Evolutionary conservation across 2,329 filamentous ascomycete genomes (phyloP).

Genomic region (Ascochyta fabae): DNA sequence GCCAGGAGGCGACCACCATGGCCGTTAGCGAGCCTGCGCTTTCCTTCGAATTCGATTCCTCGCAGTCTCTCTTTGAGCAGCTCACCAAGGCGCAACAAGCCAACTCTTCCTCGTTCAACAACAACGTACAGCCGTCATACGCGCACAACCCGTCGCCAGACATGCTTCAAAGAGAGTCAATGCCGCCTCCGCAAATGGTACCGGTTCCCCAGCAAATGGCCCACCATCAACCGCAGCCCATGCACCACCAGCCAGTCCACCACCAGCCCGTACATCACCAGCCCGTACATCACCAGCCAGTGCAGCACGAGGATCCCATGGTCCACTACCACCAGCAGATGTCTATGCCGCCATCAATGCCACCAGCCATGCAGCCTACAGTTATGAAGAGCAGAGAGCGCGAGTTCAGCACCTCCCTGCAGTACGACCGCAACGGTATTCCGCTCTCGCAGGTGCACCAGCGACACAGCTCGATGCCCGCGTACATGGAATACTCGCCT

Average conservation of each 20-base stretch:
- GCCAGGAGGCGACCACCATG: slow-evolving; percentile 94
- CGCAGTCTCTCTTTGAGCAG: slow-evolving; percentile 98
- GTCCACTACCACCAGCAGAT: slow-evolving; percentile 77
- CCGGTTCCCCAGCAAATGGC: slow-evolving; percentile 49
- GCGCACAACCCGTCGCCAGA: slow-evolving; percentile 87
- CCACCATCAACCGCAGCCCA: slow-evolving; percentile 52
- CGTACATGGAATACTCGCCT: slow-evolving; percentile 97
- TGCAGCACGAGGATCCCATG: slow-evolving; percentile 70
- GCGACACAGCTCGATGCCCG: slow-evolving; percentile 97
- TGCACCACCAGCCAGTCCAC: slow-evolving; percentile 48
- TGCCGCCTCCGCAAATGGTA: slow-evolving; percentile 90
- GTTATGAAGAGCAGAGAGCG: slow-evolving; percentile 83
- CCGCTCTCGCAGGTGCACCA: slow-evolving; percentile 84
- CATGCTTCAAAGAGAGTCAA: slow-evolving; percentile 87
- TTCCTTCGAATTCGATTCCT: slow-evolving; percentile 99
- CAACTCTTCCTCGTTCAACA: slow-evolving; percentile 95
- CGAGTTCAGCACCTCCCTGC: slow-evolving; percentile 70
- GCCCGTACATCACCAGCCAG: slow-evolving; percentile 55
- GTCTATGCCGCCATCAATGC: slow-evolving; percentile 60
- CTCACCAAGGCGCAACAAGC: slow-evolving; percentile 99
- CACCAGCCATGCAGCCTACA: slow-evolving; percentile 72
- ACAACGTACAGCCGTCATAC: slow-evolving; percentile 64
- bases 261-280: slow-evolving; percentile 50
- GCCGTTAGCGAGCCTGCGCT: slow-evolving; percentile 96
- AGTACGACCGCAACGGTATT: slow-evolving; percentile 92